phyloP scores from a whole-genome alignment of 2,329 filamentous ascomycete genomes.

The Tolypocladium nubicola region DNA sequence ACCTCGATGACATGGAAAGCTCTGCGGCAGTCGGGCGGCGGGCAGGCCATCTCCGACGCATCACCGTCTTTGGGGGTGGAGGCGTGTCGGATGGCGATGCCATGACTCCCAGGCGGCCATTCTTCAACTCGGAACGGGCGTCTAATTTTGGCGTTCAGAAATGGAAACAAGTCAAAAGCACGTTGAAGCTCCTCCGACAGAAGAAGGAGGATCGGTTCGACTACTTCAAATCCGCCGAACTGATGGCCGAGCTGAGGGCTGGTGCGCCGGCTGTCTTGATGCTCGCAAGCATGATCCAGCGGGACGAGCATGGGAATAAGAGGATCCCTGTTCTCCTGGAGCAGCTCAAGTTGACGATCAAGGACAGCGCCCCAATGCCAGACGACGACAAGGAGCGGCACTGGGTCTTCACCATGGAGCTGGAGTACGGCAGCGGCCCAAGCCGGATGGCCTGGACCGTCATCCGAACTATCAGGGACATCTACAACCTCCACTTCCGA shows the following conservation, averaged over 20 bases:
- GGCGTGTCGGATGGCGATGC: slow-evolving; percentile 54
- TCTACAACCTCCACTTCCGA: slow-evolving; percentile 83
- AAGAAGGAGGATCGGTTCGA: slow-evolving; percentile 85
- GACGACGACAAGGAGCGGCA: slow-evolving; percentile 58
- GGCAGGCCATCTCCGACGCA: slow-evolving; percentile 52
- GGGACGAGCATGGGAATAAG: slow-evolving; percentile 91
- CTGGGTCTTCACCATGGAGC: slow-evolving; percentile 77
- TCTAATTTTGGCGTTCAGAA: slow-evolving; percentile 69
- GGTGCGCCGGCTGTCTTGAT: slow-evolving; percentile 90
- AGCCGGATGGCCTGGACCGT: slow-evolving; percentile 97
- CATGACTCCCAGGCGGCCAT: slow-evolving; percentile 43
- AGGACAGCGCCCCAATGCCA: slow-evolving; percentile 63
- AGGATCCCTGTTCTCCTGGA: slow-evolving; percentile 91
- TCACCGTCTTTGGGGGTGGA: slow-evolving; percentile 56
- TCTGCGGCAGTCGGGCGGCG: slow-evolving; percentile 37
- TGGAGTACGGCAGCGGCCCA: slow-evolving; percentile 92
- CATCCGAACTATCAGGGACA: slow-evolving; percentile 75
- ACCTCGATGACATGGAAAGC: slow-evolving; percentile 40
- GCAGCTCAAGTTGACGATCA: slow-evolving; percentile 81
- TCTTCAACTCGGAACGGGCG: slow-evolving; percentile 55
- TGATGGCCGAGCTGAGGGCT: slow-evolving; percentile 89
- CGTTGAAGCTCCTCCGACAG: slow-evolving; percentile 66
- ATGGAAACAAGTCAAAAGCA: slow-evolving; percentile 90
- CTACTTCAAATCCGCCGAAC: slow-evolving; percentile 87
- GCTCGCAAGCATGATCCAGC: slow-evolving; percentile 93